Conservation (phyloP, 2,329 filamentous ascomycete genomes). For the Cladosporium cucumerinum region DNA sequence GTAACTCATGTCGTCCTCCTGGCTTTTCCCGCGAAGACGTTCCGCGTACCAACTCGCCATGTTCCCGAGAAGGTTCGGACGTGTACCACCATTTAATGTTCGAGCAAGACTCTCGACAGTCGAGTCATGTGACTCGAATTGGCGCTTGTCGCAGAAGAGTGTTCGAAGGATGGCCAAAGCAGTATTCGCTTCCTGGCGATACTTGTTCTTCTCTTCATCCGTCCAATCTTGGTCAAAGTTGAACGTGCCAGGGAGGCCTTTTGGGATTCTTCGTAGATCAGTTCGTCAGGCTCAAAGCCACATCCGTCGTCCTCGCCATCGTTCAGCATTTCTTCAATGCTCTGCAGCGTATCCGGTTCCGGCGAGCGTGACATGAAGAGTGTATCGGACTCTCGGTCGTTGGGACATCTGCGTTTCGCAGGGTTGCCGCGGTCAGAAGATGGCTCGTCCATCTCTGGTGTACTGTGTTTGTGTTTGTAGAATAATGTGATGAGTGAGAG, state of each 20-base stretch:
- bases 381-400: not conserved
- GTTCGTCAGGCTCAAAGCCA: no score
- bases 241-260: not conserved
- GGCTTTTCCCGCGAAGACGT: not conserved
- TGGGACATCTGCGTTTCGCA: not conserved
- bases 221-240: constrained; percentile 20
- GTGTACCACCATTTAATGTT: not conserved
- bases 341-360: not conserved
- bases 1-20: not conserved
- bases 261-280: not conserved
- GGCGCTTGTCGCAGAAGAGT: constrained; percentile 18
- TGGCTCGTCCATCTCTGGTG: not conserved
- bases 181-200: constrained; percentile 8
- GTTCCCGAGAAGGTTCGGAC: not conserved
- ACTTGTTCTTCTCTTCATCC: constrained; percentile 4
- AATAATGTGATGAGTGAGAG: no score
- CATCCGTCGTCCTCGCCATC: not conserved
- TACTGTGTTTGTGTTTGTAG: no score
- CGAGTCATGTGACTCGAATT: not conserved
- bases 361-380: not conserved
- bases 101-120: no score
- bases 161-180: not conserved
- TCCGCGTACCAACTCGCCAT: not conserved
- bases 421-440: not conserved
- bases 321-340: not conserved